phyloP scores from a whole-genome alignment of 768 basidiomycete genomes.

The Macrolepiota albuminosa region DNA sequence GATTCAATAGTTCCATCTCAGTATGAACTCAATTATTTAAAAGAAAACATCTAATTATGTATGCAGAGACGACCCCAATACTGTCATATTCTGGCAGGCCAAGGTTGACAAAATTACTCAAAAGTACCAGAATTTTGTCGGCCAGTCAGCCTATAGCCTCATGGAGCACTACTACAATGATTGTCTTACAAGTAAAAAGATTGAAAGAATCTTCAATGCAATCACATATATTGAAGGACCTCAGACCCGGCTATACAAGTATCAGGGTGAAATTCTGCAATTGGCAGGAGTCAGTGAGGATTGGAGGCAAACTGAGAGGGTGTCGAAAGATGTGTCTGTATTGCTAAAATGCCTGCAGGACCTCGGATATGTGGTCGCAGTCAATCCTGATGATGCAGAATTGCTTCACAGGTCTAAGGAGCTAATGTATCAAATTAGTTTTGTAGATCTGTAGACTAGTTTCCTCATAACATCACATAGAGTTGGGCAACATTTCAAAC shows the following conservation, averaged over 20 bases:
- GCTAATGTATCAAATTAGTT: too few relatives aligned
- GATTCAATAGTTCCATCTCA: background rate
- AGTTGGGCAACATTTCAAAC: too few relatives aligned
- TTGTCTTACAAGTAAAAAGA: background rate
- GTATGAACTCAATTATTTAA: background rate
- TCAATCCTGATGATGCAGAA: background rate
- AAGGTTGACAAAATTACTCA: background rate
- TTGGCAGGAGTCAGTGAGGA: background rate
- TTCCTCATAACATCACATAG: too few relatives aligned
- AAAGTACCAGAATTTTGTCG: background rate
- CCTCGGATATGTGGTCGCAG: background rate
- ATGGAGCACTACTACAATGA: background rate
- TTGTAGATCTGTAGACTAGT: too few relatives aligned
- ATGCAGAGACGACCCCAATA: background rate
- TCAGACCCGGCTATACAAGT: too few relatives aligned
- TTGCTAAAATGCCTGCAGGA: background rate
- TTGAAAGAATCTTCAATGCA: background rate
- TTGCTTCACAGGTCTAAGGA: too few relatives aligned
- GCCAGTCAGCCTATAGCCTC: background rate
- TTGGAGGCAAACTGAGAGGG: background rate
- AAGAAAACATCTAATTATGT: background rate
- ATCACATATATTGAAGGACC: background rate
- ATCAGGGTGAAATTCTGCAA: too few relatives aligned
- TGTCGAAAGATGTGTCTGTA: background rate
- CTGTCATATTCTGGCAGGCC: background rate